phyloP scores from a whole-genome alignment of 2,329 filamentous ascomycete genomes.

The Talaromyces atroroseus region DNA sequence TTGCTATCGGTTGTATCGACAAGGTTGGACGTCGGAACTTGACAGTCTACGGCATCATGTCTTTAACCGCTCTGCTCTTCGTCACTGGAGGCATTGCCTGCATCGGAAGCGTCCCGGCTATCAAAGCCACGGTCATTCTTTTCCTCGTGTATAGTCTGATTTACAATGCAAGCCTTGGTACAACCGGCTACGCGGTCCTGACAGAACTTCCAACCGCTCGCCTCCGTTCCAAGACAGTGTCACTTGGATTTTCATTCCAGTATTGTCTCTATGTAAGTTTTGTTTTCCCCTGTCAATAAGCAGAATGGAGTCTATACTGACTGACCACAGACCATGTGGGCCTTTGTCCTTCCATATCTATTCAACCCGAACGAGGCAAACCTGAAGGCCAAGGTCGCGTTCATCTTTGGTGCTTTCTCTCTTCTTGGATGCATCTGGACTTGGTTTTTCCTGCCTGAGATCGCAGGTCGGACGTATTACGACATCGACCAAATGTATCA shows the following conservation, averaged over 20 bases:
- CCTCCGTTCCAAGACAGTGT: conserved; percentile 38
- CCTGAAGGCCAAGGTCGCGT: conserved; percentile 38
- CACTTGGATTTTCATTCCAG: conserved; percentile 33
- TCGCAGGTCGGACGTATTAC: neutral
- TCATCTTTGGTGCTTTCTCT: conserved; percentile 34
- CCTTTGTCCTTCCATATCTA: conserved; percentile 34
- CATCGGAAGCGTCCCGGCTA: neutral
- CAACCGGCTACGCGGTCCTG: conserved; percentile 36
- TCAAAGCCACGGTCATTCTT: conserved; percentile 15
- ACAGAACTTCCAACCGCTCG: conserved; percentile 36
- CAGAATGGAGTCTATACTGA: no score
- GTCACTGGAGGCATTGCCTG: conserved; percentile 32
- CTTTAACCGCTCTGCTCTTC: conserved; percentile 38
- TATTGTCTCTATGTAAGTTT: conserved; percentile 20
- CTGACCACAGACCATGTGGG: conserved; percentile 26
- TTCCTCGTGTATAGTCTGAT: conserved; percentile 37
- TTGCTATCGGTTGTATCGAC: conserved; percentile 37
- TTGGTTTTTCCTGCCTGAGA: conserved; percentile 26
- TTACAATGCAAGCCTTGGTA: conserved; percentile 39
- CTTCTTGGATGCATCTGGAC: conserved; percentile 24
- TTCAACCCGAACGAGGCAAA: conserved; percentile 36
- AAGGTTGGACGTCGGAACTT: conserved; percentile 32
- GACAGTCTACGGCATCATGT: conserved; percentile 31
- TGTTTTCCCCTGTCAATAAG: no score
- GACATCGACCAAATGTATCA: conserved; percentile 4